These are phyloP conservation scores for Phytophthora constricta DNA, from an alignment of 352 stramenopile genomes.

Conservation along the genomic window DNA sequence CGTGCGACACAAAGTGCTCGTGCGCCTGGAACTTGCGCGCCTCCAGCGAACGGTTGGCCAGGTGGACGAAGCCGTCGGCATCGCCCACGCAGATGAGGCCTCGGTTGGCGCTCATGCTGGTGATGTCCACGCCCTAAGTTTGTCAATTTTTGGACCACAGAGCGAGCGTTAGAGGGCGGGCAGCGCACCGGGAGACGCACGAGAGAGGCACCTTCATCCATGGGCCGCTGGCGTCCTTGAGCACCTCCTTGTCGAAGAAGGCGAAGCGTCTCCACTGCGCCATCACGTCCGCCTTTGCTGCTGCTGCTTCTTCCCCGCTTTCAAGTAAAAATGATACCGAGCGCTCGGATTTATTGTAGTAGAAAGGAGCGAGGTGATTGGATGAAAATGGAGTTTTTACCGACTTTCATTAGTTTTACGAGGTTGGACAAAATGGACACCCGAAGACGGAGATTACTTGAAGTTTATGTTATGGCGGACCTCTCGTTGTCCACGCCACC, in stretches of 20 bases:
- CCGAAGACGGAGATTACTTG: too few relatives aligned
- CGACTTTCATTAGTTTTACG: too few relatives aligned
- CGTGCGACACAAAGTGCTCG: slow-evolving; percentile 87
- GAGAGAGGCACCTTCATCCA: slow-evolving; percentile 78
- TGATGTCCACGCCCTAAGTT: slow-evolving; percentile 87
- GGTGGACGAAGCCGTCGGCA: slow-evolving; percentile 82
- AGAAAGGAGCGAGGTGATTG: too few relatives aligned
- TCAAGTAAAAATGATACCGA: slow-evolving; percentile 31
- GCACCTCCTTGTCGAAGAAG: slow-evolving; percentile 90
- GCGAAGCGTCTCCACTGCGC: slow-evolving; percentile 90
- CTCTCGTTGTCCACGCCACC: slow-evolving; percentile 6
- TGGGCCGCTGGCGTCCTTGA: slow-evolving; percentile 81
- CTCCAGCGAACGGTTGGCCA: slow-evolving; percentile 85
- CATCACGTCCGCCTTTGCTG: slow-evolving; percentile 48
- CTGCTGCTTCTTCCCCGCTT: slow-evolving; percentile 24
- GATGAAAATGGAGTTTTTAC: too few relatives aligned
- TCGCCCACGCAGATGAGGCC: slow-evolving; percentile 87
- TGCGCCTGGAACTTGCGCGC: slow-evolving; percentile 85
- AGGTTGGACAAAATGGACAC: too few relatives aligned
- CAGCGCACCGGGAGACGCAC: slow-evolving; percentile 3
- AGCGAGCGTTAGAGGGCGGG: slow-evolving; percentile 14
- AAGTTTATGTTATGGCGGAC: not conserved
- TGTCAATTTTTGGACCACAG: not conserved
- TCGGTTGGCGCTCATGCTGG: slow-evolving; percentile 86
- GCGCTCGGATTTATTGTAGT: slow-evolving; percentile 21